phyloP scores from a whole-genome alignment of 108 stramenopile genomes.

The Nitzschia sp. region DNA sequence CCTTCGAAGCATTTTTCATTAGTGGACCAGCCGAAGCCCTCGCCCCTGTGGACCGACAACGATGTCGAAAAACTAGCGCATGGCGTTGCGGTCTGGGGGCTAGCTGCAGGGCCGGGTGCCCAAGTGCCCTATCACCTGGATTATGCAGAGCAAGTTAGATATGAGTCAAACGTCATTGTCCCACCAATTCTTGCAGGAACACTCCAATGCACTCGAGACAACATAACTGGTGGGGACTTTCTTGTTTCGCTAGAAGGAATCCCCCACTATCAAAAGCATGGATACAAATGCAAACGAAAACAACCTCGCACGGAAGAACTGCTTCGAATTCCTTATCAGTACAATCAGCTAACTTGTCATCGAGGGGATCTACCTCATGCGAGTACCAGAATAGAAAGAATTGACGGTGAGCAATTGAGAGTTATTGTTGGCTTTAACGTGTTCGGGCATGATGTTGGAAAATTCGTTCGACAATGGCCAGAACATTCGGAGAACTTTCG shows the following conservation, averaged over 20 bases:
- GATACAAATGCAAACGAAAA: constrained; percentile 64
- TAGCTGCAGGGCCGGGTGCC: constrained; percentile 53
- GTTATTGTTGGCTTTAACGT: constrained; percentile 88
- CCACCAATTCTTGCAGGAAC: constrained; percentile 84
- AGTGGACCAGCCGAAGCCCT: not conserved
- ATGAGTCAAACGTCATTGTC: constrained; percentile 73
- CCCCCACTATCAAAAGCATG: constrained; percentile 69
- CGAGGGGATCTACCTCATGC: constrained; percentile 78
- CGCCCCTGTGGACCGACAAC: constrained; percentile 7
- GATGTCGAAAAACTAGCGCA: constrained; percentile 40
- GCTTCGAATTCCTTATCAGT: constrained; percentile 58
- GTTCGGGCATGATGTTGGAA: constrained; percentile 67
- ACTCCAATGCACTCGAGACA: constrained; percentile 58
- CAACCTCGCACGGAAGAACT: not conserved
- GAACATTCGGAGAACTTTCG: constrained; percentile 77
- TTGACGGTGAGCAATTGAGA: constrained; percentile 40
- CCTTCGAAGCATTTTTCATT: not conserved
- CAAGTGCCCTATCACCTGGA: constrained; percentile 84
- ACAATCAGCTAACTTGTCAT: constrained; percentile 71
- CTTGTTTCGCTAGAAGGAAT: constrained; percentile 63
- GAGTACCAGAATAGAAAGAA: constrained; percentile 50
- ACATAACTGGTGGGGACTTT: constrained; percentile 76
- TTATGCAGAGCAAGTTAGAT: constrained; percentile 82
- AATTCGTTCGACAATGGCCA: constrained; percentile 55
- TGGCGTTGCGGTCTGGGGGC: constrained; percentile 77